These are phyloP conservation scores for Trichoderma semiorbis DNA, from an alignment of 2,329 filamentous ascomycete species.

Conservation along the genomic window DNA sequence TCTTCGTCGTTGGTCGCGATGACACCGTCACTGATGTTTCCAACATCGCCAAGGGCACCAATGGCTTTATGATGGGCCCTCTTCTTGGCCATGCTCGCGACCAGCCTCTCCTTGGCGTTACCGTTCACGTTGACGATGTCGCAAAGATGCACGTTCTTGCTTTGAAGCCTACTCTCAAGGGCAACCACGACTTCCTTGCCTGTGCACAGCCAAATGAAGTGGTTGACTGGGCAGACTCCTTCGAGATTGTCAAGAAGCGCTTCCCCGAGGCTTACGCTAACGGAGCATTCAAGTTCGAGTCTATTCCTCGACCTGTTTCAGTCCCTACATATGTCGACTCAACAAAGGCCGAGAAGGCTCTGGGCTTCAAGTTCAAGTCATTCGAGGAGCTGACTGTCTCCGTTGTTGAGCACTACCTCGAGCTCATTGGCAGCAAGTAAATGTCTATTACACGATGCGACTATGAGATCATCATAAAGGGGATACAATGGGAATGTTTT, in stretches of 20 bases:
- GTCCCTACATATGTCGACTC: conserved; percentile 23
- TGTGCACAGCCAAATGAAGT: not conserved
- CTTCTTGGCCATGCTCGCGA: conserved; percentile 31
- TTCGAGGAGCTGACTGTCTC: conserved; percentile 36
- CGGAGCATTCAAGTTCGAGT: conserved; percentile 17
- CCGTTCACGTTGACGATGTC: conserved; percentile 20
- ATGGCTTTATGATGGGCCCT: conserved; percentile 33
- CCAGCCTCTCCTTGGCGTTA: conserved; percentile 25
- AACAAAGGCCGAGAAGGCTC: conserved; percentile 30
- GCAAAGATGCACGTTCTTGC: conserved; percentile 18
- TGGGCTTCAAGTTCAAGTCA: conserved; percentile 32
- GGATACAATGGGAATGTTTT: not conserved
- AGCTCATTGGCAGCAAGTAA: conserved; percentile 22
- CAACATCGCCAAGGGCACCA: conserved; percentile 29
- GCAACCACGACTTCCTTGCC: conserved; percentile 15
- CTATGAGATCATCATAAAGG: not conserved
- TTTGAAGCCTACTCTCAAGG: not conserved
- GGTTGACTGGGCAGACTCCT: not conserved
- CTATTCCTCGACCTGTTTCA: not conserved
- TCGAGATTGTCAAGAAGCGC: conserved; percentile 16
- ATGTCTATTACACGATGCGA: not conserved
- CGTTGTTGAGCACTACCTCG: conserved; percentile 34
- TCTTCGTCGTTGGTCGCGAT: conserved; percentile 37
- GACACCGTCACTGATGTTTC: conserved; percentile 25
- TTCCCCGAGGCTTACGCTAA: conserved; percentile 15